A percentile compares a stretch with the other conserved stretches of the same genome.
Conservation (phyloP, 73 alveolate genomes). For the Paramecium pentaurelia region DNA sequence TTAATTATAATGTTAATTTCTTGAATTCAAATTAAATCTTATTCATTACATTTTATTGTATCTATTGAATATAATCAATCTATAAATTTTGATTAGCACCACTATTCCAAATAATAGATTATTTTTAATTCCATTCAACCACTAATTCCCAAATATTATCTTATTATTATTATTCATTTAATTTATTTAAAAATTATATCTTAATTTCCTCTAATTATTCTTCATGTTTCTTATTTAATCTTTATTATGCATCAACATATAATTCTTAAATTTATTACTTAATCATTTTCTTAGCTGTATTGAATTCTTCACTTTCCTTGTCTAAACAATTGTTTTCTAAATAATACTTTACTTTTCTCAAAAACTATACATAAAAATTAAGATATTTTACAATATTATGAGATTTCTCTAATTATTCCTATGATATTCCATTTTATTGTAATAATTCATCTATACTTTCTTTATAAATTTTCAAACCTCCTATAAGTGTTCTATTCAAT, state of each 20-base stretch:
- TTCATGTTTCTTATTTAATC: background rate
- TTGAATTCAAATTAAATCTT: background rate
- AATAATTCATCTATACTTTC: background rate
- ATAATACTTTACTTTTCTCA: background rate
- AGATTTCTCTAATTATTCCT: background rate
- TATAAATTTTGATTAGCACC: background rate
- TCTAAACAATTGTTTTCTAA: constrained; percentile 9
- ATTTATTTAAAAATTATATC: background rate
- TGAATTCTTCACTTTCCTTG: constrained; percentile 21
- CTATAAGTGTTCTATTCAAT: background rate
- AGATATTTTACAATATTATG: background rate
- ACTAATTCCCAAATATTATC: background rate
- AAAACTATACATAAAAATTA: background rate
- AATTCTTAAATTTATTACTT: background rate
- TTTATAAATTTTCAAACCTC: background rate
- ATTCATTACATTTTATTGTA: background rate
- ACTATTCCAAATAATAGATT: background rate
- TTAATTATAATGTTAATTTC: background rate
- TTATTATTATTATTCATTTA: background rate
- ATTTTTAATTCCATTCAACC: background rate
- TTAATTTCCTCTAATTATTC: background rate
- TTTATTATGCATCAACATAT: background rate
- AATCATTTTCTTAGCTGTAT: background rate
- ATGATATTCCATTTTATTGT: background rate
- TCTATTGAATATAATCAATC: background rate